These are phyloP conservation scores for Orbilia javanica DNA, from an alignment of 2,329 filamentous ascomycete species.

Conservation along the genomic window DNA sequence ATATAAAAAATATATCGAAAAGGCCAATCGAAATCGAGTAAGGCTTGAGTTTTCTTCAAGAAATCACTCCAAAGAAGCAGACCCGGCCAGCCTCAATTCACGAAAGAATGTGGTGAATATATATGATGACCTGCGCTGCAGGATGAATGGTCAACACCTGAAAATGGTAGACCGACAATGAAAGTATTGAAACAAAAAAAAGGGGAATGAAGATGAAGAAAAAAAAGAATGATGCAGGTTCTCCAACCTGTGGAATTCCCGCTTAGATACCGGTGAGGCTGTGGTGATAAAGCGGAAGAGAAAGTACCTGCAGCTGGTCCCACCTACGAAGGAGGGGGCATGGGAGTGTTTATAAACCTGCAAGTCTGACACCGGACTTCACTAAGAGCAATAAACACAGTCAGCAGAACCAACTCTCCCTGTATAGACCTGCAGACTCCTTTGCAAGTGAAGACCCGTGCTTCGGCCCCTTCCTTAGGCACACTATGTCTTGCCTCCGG, in stretches of 20 bases:
- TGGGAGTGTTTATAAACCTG: slow-evolving; percentile 28
- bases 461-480: background rate
- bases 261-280: slow-evolving; percentile 30
- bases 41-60: slow-evolving; percentile 6
- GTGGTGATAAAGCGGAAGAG: slow-evolving; percentile 25
- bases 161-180: background rate
- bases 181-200: slow-evolving; percentile 22
- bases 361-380: slow-evolving; percentile 19
- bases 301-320: slow-evolving; percentile 19
- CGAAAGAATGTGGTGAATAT: slow-evolving; percentile 22
- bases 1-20: slow-evolving; percentile 26
- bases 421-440: slow-evolving; percentile 8
- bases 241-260: slow-evolving; percentile 26
- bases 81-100: slow-evolving; percentile 6
- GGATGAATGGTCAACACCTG: slow-evolving; percentile 19
- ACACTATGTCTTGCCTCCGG: background rate
- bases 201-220: slow-evolving; percentile 9
- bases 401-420: slow-evolving; percentile 2
- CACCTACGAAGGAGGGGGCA: slow-evolving; percentile 10
- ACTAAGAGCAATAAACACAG: slow-evolving; percentile 11
- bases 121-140: slow-evolving; percentile 19
- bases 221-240: slow-evolving; percentile 1
- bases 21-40: slow-evolving; percentile 16
- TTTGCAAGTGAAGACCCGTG: slow-evolving; percentile 15
- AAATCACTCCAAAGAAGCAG: slow-evolving; percentile 13